Evolutionary conservation across 192 early-diverging fungal species (phyloP).

Genomic region (Allomyces macrogynus): DNA sequence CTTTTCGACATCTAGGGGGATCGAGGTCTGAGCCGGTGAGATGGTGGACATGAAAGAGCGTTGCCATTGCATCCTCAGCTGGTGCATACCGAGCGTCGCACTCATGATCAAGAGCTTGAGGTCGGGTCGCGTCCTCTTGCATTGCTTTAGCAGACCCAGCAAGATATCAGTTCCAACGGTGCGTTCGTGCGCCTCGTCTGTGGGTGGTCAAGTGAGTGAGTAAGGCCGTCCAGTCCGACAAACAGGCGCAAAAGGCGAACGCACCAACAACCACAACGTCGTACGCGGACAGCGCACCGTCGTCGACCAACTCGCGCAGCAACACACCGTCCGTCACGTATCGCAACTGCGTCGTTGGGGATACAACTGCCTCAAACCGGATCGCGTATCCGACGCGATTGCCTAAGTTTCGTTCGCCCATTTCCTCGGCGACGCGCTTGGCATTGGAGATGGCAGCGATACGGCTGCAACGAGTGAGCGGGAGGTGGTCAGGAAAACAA

Average conservation of each 20-base stretch:
- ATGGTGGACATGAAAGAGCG: conserved; percentile 54
- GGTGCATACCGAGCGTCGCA: conserved; percentile 39
- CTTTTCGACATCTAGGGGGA: conserved; percentile 53
- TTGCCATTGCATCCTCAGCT: too few species aligned
- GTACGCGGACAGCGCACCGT: conserved; percentile 13
- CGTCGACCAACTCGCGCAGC: conserved; percentile 12
- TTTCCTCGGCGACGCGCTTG: conserved; percentile 24
- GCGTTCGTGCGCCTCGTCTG: conserved; percentile 30
- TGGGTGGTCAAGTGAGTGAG: too few species aligned
- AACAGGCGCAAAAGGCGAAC: neutral
- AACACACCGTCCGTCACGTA: conserved; percentile 39
- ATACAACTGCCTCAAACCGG: conserved; percentile 21
- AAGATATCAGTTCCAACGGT: conserved; percentile 31
- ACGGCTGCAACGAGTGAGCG: conserved; percentile 19
- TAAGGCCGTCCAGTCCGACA: too few species aligned
- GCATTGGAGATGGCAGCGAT: conserved; percentile 62
- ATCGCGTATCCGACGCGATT: conserved; percentile 26
- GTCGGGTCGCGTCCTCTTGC: conserved; percentile 54
- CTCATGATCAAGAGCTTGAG: conserved; percentile 86
- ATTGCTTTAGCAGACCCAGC: conserved; percentile 30
- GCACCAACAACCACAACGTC: conserved; percentile 29
- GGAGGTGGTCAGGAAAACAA: neutral
- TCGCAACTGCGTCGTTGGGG: conserved; percentile 12
- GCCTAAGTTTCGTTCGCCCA: conserved; percentile 9
- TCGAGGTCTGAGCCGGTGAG: too few species aligned